These are phyloP conservation scores for Kitagawia praeruptora DNA, from an alignment of 129 eudicot species.

Conservation along the genomic window DNA sequence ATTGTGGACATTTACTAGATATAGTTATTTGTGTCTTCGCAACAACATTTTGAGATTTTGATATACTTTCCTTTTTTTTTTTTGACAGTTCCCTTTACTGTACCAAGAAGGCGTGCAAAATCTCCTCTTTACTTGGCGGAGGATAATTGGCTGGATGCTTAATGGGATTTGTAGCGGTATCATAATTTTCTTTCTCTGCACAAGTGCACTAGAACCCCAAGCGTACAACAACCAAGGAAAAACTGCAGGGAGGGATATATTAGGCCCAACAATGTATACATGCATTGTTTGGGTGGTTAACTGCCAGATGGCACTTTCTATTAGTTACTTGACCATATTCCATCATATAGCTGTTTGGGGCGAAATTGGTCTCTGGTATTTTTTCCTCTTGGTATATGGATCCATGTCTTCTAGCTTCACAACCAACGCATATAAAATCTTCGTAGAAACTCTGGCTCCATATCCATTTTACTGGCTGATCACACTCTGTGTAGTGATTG, in stretches of 20 bases:
- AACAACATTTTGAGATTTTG: neutral
- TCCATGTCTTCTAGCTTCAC: conserved; percentile 54
- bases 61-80: neutral
- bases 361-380: conserved; percentile 61
- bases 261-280: conserved; percentile 77
- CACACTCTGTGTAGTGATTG: conserved; percentile 40
- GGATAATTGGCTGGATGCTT: conserved; percentile 82
- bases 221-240: conserved; percentile 55
- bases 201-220: conserved; percentile 43
- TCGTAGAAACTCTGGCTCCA: conserved; percentile 68
- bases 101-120: conserved; percentile 98
- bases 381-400: conserved; percentile 71
- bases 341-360: conserved; percentile 93
- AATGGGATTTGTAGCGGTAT: conserved; percentile 63
- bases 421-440: conserved; percentile 64
- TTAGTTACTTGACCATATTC: conserved; percentile 72
- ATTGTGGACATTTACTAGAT: neutral
- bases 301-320: conserved; percentile 81
- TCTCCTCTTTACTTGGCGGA: conserved; percentile 75
- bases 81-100: conserved; percentile 66
- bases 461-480: conserved; percentile 61
- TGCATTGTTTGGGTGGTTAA: conserved; percentile 92
- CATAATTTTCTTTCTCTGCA: conserved; percentile 61
- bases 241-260: conserved; percentile 46
- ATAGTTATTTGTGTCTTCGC: neutral